Evolutionary conservation across 768 basidiomycete species (phyloP).

Genomic region (Cystofilobasidium capitatum): DNA sequence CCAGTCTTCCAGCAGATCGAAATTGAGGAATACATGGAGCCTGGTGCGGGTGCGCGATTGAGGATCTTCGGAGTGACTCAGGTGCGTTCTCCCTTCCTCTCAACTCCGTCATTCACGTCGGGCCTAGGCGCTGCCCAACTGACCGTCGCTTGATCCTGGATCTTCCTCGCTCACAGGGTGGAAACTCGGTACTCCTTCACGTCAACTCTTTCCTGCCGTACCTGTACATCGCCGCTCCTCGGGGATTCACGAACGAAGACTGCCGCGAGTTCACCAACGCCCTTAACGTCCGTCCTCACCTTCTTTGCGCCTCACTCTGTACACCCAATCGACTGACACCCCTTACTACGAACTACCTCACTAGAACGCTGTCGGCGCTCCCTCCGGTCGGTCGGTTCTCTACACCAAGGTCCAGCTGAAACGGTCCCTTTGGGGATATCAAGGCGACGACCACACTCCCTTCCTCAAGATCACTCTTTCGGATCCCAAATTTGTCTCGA

Average conservation of each 20-base stretch:
- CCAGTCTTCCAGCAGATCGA: conserved; percentile 95
- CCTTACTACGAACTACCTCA: neutral
- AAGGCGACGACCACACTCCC: conserved; percentile 62
- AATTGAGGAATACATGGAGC: conserved; percentile 57
- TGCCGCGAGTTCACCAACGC: conserved; percentile 54
- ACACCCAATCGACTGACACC: neutral
- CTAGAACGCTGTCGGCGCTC: conserved; percentile 16
- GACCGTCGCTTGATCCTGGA: neutral
- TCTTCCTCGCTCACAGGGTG: conserved; percentile 47
- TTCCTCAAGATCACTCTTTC: conserved; percentile 76
- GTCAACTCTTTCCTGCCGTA: conserved; percentile 80
- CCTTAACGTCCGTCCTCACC: conserved; percentile 56
- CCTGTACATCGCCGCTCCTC: conserved; percentile 80
- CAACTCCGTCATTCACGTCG: neutral
- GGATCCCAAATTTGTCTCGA: conserved; percentile 68
- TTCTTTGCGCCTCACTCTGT: neutral
- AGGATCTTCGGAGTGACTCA: conserved; percentile 88
- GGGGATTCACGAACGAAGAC: conserved; percentile 66
- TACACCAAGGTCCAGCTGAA: conserved; percentile 40
- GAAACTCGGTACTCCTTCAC: conserved; percentile 78
- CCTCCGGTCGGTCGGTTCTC: conserved; percentile 12
- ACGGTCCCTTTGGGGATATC: conserved; percentile 77
- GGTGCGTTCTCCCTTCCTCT: conserved; percentile 4
- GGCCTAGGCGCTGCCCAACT: neutral
- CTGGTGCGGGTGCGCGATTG: conserved; percentile 45